Evolutionary conservation across 805 yeast genomes (phyloP), one percentile per base, ranked within the genome.

Genomic region (Candida dajiaensis): DNA sequence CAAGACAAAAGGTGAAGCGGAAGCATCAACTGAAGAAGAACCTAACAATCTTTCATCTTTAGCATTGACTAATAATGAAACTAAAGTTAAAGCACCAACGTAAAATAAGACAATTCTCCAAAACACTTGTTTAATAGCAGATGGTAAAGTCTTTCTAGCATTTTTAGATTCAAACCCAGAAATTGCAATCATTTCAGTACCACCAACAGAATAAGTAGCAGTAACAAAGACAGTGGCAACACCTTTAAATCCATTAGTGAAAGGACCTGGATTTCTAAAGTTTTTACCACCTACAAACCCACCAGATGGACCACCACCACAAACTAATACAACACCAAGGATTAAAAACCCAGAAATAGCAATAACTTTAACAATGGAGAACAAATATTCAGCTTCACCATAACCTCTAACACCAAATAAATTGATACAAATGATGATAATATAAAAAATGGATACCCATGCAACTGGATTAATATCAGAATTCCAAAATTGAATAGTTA

Each of bases 181-280:
- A 37, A 76, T 56, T 40, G 80, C 80, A 50, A 74, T 69, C 58
- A 76, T 58, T 55, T 76, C 81, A 42, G 78, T 66, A 42, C 81
- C 81, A 48, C 76, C 66, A 55, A 77, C 78, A 10, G 80, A 74
- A 59, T 76, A 76, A 2, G 77, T 74, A 15, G 81, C 78, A 28
- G 78, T 75, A 29, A 75, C 79, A 56, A 77, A 76, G 20, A 76
- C 80, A 1, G 78, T 63, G 48, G 77, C 71, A 23, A 76, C 67
- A 52, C 80, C 81, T 53, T 77, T 76, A 58, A 77, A 77, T 9
- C 78, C 74, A 41, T 77, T 63, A 11, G 79, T 76, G 57, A 85
- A 82, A 0, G 89, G 80, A 43, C 92, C 92, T 15, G 81, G 81
- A 42, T 68, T 49, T 50, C 64, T 62, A 73, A 78, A 76, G 56